phyloP scores from a whole-genome alignment of 106 monocot species.

The Dioscorea dumetorum region DNA sequence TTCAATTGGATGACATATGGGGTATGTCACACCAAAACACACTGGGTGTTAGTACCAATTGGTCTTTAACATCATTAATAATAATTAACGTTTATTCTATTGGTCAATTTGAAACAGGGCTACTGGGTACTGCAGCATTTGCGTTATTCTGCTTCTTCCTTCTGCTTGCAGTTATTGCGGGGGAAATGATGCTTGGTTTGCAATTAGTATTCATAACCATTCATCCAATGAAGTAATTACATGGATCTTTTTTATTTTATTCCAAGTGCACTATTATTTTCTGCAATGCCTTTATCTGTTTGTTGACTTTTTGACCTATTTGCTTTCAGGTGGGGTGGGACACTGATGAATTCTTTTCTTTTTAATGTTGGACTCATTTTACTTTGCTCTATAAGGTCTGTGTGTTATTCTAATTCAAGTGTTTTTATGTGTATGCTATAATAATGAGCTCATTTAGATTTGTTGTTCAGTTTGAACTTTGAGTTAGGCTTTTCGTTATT shows the following conservation, averaged over 20 bases:
- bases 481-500: too few relatives aligned
- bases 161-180: conserved; percentile 91
- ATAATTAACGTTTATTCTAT: neutral
- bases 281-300: neutral
- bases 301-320: conserved; percentile 1
- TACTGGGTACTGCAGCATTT: conserved; percentile 93
- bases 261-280: neutral
- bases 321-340: conserved; percentile 87
- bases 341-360: conserved; percentile 98
- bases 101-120: conserved; percentile 37
- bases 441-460: too few relatives aligned
- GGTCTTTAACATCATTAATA: too few relatives aligned
- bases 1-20: conserved; percentile 94
- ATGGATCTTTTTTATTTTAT: neutral
- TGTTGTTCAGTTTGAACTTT: too few relatives aligned
- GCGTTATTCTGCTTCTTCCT: conserved; percentile 98
- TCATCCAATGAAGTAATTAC: conserved; percentile 96
- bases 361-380: conserved; percentile 96
- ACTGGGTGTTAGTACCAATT: neutral
- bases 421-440: too few relatives aligned
- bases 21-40: conserved; percentile 40
- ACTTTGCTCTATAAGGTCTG: conserved; percentile 94
- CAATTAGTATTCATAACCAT: conserved; percentile 91
- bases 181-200: conserved; percentile 95
- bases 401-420: neutral